These are phyloP conservation scores for Brasenia schreberi DNA, from an alignment of 164 flowering plant genomes.

Conservation along the genomic window DNA sequence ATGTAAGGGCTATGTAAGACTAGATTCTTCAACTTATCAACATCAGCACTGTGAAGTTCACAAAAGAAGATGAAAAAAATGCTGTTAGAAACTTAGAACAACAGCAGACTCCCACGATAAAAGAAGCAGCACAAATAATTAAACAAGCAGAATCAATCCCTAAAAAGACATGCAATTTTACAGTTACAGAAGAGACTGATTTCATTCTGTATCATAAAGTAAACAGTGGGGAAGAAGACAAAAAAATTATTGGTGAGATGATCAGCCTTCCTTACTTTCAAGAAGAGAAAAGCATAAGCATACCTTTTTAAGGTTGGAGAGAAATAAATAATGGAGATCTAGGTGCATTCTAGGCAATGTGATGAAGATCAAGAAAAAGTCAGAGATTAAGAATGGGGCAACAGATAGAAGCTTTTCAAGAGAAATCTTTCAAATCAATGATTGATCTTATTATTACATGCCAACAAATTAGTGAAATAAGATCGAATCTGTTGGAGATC, in stretches of 20 bases:
- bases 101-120: background rate
- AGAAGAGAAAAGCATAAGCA: too few relatives aligned
- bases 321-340: too few relatives aligned
- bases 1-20: constrained; percentile 81
- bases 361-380: too few relatives aligned
- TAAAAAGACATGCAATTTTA: background rate
- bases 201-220: background rate
- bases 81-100: background rate
- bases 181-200: background rate
- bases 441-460: too few relatives aligned
- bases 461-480: too few relatives aligned
- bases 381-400: too few relatives aligned
- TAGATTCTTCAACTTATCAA: constrained; percentile 88
- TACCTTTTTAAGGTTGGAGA: too few relatives aligned
- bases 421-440: too few relatives aligned
- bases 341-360: too few relatives aligned
- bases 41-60: constrained; percentile 58
- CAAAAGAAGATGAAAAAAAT: too few relatives aligned
- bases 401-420: too few relatives aligned
- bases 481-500: too few relatives aligned
- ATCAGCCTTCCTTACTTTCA: background rate
- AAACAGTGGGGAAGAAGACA: background rate
- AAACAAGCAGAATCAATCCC: background rate
- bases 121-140: background rate
- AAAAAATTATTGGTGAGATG: background rate